Evolutionary conservation across 305 asterid genomes (phyloP).

Genomic region (Fraxinus floribunda): DNA sequence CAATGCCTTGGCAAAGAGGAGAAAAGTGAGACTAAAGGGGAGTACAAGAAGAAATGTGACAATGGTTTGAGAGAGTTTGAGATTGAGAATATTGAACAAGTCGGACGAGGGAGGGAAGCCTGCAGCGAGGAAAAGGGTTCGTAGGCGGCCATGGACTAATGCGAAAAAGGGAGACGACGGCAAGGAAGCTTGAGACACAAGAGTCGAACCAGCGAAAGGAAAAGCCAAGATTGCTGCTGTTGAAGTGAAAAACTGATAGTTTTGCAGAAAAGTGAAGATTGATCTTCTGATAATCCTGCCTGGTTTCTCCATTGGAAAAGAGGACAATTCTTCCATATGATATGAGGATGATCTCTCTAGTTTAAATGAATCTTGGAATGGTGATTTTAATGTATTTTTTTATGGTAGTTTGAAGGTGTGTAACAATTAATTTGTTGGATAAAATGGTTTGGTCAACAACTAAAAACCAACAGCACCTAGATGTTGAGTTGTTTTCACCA

Average conservation of each 20-base stretch:
- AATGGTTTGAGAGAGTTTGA: constrained; percentile 66
- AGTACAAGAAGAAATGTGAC: constrained; percentile 43
- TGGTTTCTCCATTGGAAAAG: constrained; percentile 39
- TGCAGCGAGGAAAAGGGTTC: constrained; percentile 49
- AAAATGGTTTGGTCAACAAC: constrained; percentile 63
- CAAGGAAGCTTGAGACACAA: constrained; percentile 47
- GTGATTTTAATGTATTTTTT: constrained; percentile 17
- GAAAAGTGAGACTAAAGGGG: constrained; percentile 61
- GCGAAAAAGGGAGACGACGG: constrained; percentile 44
- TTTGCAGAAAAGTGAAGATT: constrained; percentile 54
- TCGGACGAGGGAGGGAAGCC: constrained; percentile 60
- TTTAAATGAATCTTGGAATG: constrained; percentile 14
- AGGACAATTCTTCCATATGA: constrained; percentile 25
- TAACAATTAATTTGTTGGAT: constrained; percentile 23
- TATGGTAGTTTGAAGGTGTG: constrained; percentile 33
- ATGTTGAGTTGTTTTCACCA: constrained; percentile 38
- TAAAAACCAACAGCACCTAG: constrained; percentile 30
- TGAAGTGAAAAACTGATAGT: constrained; percentile 52
- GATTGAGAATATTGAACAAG: constrained; percentile 53
- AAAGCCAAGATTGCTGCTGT: constrained; percentile 50
- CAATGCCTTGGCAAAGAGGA: constrained; percentile 60
- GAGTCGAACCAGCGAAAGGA: constrained; percentile 59
- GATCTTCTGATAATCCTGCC: constrained; percentile 58
- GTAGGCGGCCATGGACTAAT: constrained; percentile 38
- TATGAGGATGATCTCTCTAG: background rate